Base-by-base conservation (phyloP, 116 monocot species). In the Posidonia oceanica region DNA sequence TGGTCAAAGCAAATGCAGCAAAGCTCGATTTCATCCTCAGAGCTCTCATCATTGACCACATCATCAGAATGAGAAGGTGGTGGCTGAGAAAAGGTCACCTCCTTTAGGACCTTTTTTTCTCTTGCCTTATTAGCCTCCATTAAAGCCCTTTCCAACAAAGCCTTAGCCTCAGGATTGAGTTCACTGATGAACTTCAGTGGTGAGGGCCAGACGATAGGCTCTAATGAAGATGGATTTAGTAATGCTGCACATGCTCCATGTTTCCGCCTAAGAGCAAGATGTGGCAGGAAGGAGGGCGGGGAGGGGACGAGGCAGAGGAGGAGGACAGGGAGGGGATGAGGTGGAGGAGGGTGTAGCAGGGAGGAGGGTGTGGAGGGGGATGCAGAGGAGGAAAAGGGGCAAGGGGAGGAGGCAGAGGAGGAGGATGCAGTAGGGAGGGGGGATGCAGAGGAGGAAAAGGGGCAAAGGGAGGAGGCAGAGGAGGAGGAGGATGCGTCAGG, bases 1-100 rank as follows among this genome's bases (percentile, higher is more conserved):
- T 84, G 87, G 64, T 87, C 83, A 61, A 94, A 94, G 69, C 90
- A 90, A 72, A 94, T 94, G 80, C 85, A 81, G 76, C 94, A 90
- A 22, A 94, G 83, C 59, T 94, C 87, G 2, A 40, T 17, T 21
- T 78, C 86, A 40, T 75, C 77, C 52, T 85, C 87, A 44, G 90
- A 83, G 61, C 41, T 51, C 58, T 78, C 64, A 71, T 86, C 85
- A 60, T 85, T 78, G 17, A 63, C 59, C 44, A 63, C 81, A 21
- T 83, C 85, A 59, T 80, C 85, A 20, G 78, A 84, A 74, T 80
- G 81, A 2, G 75, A 41, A 75, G 85, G 85, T 40, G 84, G 85
- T 37, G 78, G 78, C 79, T 66, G 69, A 2, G 78, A 78, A 67
- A 10, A 23, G 52, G 53, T 69, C 39, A 71, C 29, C 10, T 66